Percentiles rank a stretch among this genome's conserved stretches.
Conservation (phyloP, 352 stramenopile genomes). For the Globisporangium parvum region DNA sequence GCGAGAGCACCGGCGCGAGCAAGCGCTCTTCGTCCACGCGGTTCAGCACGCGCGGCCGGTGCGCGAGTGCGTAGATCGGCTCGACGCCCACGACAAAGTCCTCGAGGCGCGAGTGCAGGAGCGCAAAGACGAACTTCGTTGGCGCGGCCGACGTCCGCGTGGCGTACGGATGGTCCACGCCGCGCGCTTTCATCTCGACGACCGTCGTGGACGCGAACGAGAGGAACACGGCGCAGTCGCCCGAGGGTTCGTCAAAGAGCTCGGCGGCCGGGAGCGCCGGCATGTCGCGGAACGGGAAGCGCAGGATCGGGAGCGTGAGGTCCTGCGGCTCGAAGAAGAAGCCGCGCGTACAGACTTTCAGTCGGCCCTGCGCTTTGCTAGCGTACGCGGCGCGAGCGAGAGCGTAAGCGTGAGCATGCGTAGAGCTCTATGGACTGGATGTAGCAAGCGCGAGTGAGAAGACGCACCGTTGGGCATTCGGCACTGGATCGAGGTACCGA, state of each 20-base stretch:
- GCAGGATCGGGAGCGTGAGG: conserved; percentile 65
- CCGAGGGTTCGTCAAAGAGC: conserved; percentile 23
- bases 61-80: conserved; percentile 57
- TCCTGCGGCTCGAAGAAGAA: conserved; percentile 92
- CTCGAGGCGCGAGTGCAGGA: conserved; percentile 81
- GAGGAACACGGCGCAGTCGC: conserved; percentile 4
- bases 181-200: conserved; percentile 85
- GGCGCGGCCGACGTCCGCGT: conserved; percentile 30
- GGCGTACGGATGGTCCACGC: conserved; percentile 79
- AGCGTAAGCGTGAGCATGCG: neutral
- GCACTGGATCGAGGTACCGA: conserved; percentile 57
- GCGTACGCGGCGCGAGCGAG: neutral
- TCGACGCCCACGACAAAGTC: conserved; percentile 71
- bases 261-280: conserved; percentile 39
- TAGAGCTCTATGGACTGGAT: neutral
- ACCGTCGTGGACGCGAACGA: conserved; percentile 17
- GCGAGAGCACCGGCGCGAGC: conserved; percentile 64
- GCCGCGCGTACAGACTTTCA: conserved; percentile 87
- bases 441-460: neutral
- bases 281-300: conserved; percentile 88
- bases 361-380: conserved; percentile 65
- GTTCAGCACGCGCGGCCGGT: conserved; percentile 68
- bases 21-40: conserved; percentile 81
- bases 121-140: conserved; percentile 72
- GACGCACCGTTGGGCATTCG: conserved; percentile 41